Conservation (phyloP, 192 early-diverging fungal species). For the Helicostylum pulchrum region DNA sequence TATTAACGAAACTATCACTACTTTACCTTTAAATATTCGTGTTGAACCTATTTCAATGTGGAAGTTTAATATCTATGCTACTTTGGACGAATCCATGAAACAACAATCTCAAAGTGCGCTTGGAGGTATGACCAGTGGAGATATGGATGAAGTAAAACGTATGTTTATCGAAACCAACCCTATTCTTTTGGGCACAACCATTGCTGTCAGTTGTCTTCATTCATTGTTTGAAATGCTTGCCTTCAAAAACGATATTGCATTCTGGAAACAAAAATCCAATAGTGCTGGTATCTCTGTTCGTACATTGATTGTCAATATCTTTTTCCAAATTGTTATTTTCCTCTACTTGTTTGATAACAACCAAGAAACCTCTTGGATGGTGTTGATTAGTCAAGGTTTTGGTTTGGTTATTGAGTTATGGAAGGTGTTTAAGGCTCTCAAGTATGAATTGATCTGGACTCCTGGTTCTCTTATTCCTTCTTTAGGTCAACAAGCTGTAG, state of each 20-base stretch:
- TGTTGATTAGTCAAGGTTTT: conserved; percentile 77
- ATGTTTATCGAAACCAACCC: conserved; percentile 93
- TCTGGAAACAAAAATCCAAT: conserved; percentile 82
- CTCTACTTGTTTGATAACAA: conserved; percentile 85
- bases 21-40: conserved; percentile 63
- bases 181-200: conserved; percentile 69
- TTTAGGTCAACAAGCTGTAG: conserved; percentile 20
- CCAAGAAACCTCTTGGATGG: conserved; percentile 78
- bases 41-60: conserved; percentile 64
- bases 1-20: conserved; percentile 73
- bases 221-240: conserved; percentile 88
- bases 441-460: conserved; percentile 47
- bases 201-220: conserved; percentile 77
- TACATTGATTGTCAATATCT: conserved; percentile 75
- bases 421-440: conserved; percentile 88
- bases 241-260: conserved; percentile 92
- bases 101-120: conserved; percentile 61
- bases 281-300: conserved; percentile 82
- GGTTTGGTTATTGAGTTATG: conserved; percentile 84
- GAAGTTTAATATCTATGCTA: conserved; percentile 69
- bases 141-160: conserved; percentile 81
- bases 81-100: conserved; percentile 53
- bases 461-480: conserved; percentile 28
- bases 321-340: conserved; percentile 83
- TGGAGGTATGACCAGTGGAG: conserved; percentile 44